Conservation (phyloP, 2,329 filamentous ascomycete genomes). For the Orbilia quercus region DNA sequence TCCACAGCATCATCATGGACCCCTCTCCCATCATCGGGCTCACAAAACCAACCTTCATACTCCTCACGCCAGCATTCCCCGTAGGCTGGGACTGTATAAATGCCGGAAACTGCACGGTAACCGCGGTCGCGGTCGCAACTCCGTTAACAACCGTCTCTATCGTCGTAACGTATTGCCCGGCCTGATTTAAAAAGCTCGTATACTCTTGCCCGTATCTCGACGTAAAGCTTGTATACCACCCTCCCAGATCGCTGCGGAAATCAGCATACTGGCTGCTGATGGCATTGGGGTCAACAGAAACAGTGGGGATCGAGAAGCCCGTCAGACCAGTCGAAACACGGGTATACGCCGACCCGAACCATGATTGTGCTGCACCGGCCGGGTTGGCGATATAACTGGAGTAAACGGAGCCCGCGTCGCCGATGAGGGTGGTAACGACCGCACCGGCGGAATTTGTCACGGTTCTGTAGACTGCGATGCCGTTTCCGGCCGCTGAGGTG, state of each 20-base stretch:
- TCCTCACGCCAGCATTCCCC: conserved; percentile 29
- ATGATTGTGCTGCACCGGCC: conserved; percentile 36
- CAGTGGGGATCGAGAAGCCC: conserved; percentile 42
- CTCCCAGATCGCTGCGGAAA: conserved; percentile 46
- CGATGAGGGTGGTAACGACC: conserved; percentile 30
- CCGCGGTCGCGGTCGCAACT: conserved; percentile 32
- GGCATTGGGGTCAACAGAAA: conserved; percentile 17
- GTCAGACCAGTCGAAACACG: conserved; percentile 24
- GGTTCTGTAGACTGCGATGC: conserved; percentile 45
- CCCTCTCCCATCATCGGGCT: conserved; percentile 24
- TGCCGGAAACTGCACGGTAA: conserved; percentile 52
- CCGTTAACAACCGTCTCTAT: conserved; percentile 47
- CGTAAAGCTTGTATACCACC: conserved; percentile 50
- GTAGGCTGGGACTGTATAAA: conserved; percentile 47
- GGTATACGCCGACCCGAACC: conserved; percentile 23
- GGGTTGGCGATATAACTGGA: conserved; percentile 47
- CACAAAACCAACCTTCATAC: conserved; percentile 22
- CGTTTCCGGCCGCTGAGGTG: conserved; percentile 26
- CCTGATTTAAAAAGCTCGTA: conserved; percentile 47
- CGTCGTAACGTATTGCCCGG: conserved; percentile 48
- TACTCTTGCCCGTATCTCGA: conserved; percentile 37
- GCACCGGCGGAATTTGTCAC: conserved; percentile 27
- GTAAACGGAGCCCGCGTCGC: conserved; percentile 45
- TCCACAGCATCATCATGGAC: conserved; percentile 43
- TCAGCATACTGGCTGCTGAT: conserved; percentile 32